Evolutionary conservation across 768 basidiomycete genomes (phyloP), one percentile per base, ranked within the genome.

Genomic region (Suillus bovinus): DNA sequence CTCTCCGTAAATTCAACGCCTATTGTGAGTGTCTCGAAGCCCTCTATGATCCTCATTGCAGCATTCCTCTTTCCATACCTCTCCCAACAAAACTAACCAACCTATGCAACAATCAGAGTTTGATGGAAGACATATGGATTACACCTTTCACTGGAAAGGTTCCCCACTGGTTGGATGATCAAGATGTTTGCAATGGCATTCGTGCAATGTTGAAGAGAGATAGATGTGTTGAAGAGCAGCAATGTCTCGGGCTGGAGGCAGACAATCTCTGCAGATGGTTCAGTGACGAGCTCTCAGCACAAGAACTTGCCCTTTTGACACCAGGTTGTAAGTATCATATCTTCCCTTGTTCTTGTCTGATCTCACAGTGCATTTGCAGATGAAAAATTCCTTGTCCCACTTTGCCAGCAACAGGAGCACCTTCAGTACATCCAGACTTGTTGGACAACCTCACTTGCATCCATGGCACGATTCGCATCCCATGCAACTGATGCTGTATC

Each of bases 91-190:
- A 72, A 13, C 61, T 81, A 1, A 56, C 59, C 2, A 9, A 33
- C 3, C 54, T 55, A 24, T 2, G 17, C 31, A 55, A n/a, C 5
- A 17, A 55, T 55, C 54, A 72, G 0, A 56, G 42, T 5, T 67
- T 81, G 1, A 70, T 78, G 69, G 71, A 77, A 36, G 76, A 78
- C 60, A 69, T 77, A 0, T 79, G 76, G 77, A 75, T 77, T 2
- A 65, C 59, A 0, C 68, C 67, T 0, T 49, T 9, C 5, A 33
- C 42, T 1, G 61, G n/a, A 2, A 44, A 57, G 6, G 41, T 64
- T 1, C 75, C 71, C 6, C 61, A 8, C 11, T 67, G 64, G 66
- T 39, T 67, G 14, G 58, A 42, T 9, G 65, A 67, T 24, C n/a
- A 42, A 9, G 42, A 53, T 1, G 29, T 62, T 39, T 42, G 58